Conservation (phyloP, 1,284 basidiomycete species). For the Xerocomus minutiporus region DNA sequence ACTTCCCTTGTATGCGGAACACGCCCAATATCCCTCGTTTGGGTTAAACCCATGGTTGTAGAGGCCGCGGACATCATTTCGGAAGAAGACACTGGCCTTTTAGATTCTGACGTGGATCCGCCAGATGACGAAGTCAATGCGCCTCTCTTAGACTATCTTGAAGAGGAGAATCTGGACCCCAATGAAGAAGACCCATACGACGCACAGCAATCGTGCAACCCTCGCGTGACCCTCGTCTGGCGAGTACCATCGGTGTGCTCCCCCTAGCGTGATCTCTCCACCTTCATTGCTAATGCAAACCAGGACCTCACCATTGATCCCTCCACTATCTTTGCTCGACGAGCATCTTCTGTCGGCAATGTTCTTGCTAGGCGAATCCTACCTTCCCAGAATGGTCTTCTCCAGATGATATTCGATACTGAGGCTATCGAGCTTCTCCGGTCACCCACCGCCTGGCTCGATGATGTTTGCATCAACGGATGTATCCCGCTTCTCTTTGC, state of each 20-base stretch:
- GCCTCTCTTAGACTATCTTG: not conserved
- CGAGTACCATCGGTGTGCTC: not conserved
- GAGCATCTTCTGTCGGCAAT: not conserved
- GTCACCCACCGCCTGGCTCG: not conserved
- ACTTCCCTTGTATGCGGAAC: not conserved
- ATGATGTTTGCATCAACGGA: conserved; percentile 3
- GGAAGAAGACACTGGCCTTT: not conserved
- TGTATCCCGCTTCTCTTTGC: not conserved
- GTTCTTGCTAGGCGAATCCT: not conserved
- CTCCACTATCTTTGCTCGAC: not conserved
- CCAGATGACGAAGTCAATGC: not conserved
- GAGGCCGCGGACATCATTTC: not conserved
- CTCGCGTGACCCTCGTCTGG: not conserved
- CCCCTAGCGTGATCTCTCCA: too few species aligned
- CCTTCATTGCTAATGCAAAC: not conserved
- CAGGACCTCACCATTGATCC: not conserved
- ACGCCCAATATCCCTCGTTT: not conserved
- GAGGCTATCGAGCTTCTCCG: not conserved
- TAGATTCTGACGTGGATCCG: not conserved
- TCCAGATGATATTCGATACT: not conserved
- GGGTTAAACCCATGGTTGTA: not conserved
- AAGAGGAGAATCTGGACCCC: not conserved
- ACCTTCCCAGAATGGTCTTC: not conserved
- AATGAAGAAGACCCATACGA: not conserved
- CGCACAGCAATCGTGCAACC: not conserved